A percentile compares a stretch with the other conserved stretches of the same genome.
Conservation (phyloP, 2,329 filamentous ascomycete genomes). For the Grosmannia serpens region DNA sequence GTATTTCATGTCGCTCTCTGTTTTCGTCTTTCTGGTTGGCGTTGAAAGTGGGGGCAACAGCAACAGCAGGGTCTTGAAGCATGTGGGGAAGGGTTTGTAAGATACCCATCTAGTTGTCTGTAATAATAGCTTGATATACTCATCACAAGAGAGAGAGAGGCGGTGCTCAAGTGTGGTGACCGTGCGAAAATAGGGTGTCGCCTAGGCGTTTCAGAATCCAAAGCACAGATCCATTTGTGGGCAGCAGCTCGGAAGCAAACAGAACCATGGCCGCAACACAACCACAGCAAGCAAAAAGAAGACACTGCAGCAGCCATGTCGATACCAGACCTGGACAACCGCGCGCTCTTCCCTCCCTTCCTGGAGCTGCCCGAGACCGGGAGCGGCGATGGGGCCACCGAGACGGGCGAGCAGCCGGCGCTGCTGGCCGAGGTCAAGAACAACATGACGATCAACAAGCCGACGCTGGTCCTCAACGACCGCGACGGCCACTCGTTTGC, state of each 20-base stretch:
- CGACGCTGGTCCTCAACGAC: conserved; percentile 34
- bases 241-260: not conserved
- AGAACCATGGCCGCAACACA: not conserved
- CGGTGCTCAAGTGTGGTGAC: not conserved
- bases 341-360: conserved; percentile 23
- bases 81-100: not conserved
- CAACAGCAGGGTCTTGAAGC: too few species aligned
- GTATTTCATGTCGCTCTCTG: not conserved
- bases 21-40: not conserved
- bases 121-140: too few species aligned
- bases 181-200: not conserved
- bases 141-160: too few species aligned
- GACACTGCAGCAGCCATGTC: conserved; percentile 4
- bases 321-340: conserved; percentile 22
- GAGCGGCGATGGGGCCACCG: not conserved
- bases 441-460: conserved; percentile 36
- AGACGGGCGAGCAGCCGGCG: conserved; percentile 17
- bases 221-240: not conserved
- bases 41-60: not conserved
- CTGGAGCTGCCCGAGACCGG: conserved; percentile 16
- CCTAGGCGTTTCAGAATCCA: not conserved
- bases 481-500: conserved; percentile 28
- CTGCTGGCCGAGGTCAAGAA: conserved; percentile 34
- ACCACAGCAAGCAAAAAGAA: not conserved
- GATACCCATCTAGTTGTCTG: too few species aligned